Evolutionary conservation across 768 basidiomycete species (phyloP), one percentile per base, ranked within the genome.

Genomic region (Paxillus rubicundulus): DNA sequence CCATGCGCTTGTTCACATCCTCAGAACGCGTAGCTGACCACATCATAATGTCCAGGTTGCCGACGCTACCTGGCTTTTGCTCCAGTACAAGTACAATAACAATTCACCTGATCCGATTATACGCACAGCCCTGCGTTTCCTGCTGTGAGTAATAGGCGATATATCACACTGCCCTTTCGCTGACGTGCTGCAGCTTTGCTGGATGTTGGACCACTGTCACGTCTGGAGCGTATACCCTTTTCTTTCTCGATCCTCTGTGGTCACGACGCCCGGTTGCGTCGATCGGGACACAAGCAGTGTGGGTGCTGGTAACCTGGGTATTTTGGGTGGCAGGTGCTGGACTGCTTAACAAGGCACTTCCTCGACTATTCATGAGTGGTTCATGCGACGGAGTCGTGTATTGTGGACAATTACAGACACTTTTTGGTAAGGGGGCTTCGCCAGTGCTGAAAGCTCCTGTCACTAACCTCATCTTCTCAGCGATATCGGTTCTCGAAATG

Each of bases 191-290:
- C 55, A 86, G 85, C 47, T 84, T 84, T 59, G 68, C 75, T 16
- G 75, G 82, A 3, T 81, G 76, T 58, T 86, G 85, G 85, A 85
- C 85, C 24, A 66, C 76, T 3, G 53, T 80, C 6, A 84, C 79
- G 16, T 76, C 80, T 10, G 77, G 76, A 24, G 69, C 67, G 18
- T 81, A 79, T 50, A 76, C 78, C n/a, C 64, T 84, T 37, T 73
- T 85, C 34, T 83, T 85, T 63, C 67, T 85, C 5, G 83, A 86
- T 60, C 82, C 83, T 1, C 66, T 69, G 14, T 83, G 79, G 77
- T 79, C 81, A 17, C 76, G 69, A 52, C 75, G 77, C 50, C 74
- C 79, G 4, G 55, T 83, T 14, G 73, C 78, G 9, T 85, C 84
- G 12, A 68, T 85, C 36, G 82, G 83, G 8, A 72, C 81, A 0